Base-by-base conservation (phyloP, 495 filamentous ascomycete genomes). In the Lophiostoma macrostomum region DNA sequence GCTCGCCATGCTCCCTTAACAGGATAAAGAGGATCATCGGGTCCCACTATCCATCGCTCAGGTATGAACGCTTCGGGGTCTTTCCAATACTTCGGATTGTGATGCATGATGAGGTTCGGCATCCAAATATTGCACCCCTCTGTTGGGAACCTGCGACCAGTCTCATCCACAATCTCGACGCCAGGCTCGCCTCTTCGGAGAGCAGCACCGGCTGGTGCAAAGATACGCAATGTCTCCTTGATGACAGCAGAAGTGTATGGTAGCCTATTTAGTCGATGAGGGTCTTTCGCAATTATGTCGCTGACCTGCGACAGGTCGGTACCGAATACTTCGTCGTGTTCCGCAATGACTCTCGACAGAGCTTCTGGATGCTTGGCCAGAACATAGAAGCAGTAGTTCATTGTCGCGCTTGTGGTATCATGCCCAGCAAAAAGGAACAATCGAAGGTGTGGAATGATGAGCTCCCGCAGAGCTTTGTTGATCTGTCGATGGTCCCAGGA, bases 381-480 rank as follows among this genome's bases (percentile, higher is more conserved):
- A 28, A 77, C 67, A 57, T 79, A 69, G 38, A 72, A 71, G 7
- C 58, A 53, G 67, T 71, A 77, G 0, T 53, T 39, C 5, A 76
- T 50, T 0, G 69, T 53, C 42, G 67, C 70, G 35, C 60, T 55
- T 4, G 75, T 78, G 4, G 75, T 76, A 61, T 79, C 76, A 53
- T 77, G 73, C 20, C 75, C 76, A 4, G 72, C 75, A 25, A 73
- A 71, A 14, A 78, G 57, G 57, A 78, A 77, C 0, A 70, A 12
- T 0, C 31, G 20, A 3, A 60, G 1, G 12, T 56, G 57, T 22
- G 29, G 2, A 13, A 2, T 46, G 18, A 41, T 47, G 35, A 7
- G 8, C 11, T 34, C 8, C 12, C 8, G 28, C 20, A 54, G 40
- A 5, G 8, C 28, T 4, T 34, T 31, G 16, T 43, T 38, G n/a